These are phyloP conservation scores for Xylaria hypoxylon DNA, from an alignment of 2,329 filamentous ascomycete species.

Conservation along the genomic window DNA sequence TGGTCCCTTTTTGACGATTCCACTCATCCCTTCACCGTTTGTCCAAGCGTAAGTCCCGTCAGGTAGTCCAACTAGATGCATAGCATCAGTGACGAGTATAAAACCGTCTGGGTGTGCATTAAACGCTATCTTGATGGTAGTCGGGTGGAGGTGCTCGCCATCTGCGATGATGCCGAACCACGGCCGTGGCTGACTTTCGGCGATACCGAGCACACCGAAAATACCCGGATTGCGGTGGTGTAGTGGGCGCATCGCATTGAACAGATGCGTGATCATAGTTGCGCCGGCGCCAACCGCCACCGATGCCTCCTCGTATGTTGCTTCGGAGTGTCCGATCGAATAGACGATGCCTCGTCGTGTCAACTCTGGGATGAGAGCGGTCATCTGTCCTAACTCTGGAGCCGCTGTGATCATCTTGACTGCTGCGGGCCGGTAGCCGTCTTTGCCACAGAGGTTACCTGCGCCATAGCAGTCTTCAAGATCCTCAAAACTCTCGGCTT, in stretches of 20 bases:
- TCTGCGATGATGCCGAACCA: slow-evolving; percentile 93
- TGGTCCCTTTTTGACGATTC: slow-evolving; percentile 76
- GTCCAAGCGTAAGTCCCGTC: slow-evolving; percentile 90
- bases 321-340: slow-evolving; percentile 88
- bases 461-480: slow-evolving; percentile 78
- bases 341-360: slow-evolving; percentile 75
- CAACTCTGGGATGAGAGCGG: slow-evolving; percentile 74
- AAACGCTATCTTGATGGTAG: slow-evolving; percentile 88
- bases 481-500: slow-evolving; percentile 72
- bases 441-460: slow-evolving; percentile 67
- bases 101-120: slow-evolving; percentile 86
- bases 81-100: slow-evolving; percentile 91
- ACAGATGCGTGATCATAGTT: slow-evolving; percentile 91
- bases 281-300: slow-evolving; percentile 78
- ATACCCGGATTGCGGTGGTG: slow-evolving; percentile 93
- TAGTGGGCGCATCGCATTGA: slow-evolving; percentile 92
- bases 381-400: slow-evolving; percentile 81
- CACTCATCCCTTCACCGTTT: slow-evolving; percentile 71
- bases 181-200: slow-evolving; percentile 69
- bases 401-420: slow-evolving; percentile 89
- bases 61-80: slow-evolving; percentile 85
- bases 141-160: slow-evolving; percentile 89
- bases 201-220: slow-evolving; percentile 83
- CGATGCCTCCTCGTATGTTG: slow-evolving; percentile 84
- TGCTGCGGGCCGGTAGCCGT: slow-evolving; percentile 54